Evolutionary conservation across 2,329 filamentous ascomycete genomes (phyloP).

Genomic region (Neonectria ditissima): DNA sequence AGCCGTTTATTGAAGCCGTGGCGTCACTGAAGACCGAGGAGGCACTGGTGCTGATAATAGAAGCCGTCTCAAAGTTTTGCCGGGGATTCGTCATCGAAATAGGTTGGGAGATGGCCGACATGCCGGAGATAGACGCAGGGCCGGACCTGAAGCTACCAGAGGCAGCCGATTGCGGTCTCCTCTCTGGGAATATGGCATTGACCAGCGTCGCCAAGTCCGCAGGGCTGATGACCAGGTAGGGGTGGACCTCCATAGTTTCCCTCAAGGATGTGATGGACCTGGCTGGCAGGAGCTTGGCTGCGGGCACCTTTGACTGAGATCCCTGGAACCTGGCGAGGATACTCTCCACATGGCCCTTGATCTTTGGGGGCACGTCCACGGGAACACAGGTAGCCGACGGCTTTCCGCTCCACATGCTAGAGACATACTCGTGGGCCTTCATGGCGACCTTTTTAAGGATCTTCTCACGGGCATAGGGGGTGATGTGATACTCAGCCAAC

Average conservation of each 20-base stretch:
- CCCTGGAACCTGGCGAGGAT: slow-evolving; percentile 74
- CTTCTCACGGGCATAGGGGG: slow-evolving; percentile 88
- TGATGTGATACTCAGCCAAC: slow-evolving; percentile 92
- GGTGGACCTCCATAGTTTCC: slow-evolving; percentile 82
- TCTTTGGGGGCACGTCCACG: slow-evolving; percentile 66
- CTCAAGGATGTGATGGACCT: slow-evolving; percentile 78
- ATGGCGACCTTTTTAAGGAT: slow-evolving; percentile 83
- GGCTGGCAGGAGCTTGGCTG: slow-evolving; percentile 74
- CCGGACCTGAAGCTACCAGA: slow-evolving; percentile 73
- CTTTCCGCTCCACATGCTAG: slow-evolving; percentile 80
- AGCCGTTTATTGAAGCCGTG: slow-evolving; percentile 70
- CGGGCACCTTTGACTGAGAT: slow-evolving; percentile 60
- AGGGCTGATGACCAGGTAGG: slow-evolving; percentile 82
- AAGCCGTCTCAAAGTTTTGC: slow-evolving; percentile 73
- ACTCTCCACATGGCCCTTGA: slow-evolving; percentile 77
- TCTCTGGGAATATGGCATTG: slow-evolving; percentile 85
- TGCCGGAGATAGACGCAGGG: slow-evolving; percentile 76
- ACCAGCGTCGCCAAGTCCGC: slow-evolving; percentile 84
- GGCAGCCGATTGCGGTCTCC: slow-evolving; percentile 71
- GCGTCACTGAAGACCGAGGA: slow-evolving; percentile 80
- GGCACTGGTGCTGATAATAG: slow-evolving; percentile 77
- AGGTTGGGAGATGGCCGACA: slow-evolving; percentile 74
- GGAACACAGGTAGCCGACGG: slow-evolving; percentile 64
- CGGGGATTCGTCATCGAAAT: slow-evolving; percentile 71
- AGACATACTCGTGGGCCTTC: slow-evolving; percentile 81